Evolutionary conservation across 1,284 basidiomycete species (phyloP).

Genomic region (Tranzscheliella williamsii): DNA sequence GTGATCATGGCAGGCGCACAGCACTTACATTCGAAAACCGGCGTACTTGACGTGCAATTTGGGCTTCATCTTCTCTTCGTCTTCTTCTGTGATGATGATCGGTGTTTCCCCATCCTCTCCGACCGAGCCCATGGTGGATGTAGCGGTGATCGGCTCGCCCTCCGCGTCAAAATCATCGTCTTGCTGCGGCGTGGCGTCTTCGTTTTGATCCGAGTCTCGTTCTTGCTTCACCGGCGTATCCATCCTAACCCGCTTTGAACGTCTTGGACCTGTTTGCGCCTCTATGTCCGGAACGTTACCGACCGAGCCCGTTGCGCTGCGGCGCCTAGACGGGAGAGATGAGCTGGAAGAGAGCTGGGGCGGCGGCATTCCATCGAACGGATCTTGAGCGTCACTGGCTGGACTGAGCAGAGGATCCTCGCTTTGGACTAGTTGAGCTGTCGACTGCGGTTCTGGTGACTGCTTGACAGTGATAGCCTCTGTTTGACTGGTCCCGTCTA

Average conservation of each 20-base stretch:
- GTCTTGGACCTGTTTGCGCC: background rate
- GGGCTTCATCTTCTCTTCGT: conserved; percentile 44
- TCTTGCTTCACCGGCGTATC: conserved; percentile 4
- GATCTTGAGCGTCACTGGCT: background rate
- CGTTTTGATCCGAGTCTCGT: conserved; percentile 15
- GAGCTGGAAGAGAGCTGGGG: background rate
- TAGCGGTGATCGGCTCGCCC: no score
- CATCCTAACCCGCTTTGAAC: conserved; percentile 28
- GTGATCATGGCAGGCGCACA: background rate
- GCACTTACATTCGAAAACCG: conserved; percentile 38
- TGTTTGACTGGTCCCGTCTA: conserved; percentile 1
- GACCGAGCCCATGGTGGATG: no score
- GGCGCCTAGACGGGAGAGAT: no score
- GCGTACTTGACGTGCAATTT: conserved; percentile 36
- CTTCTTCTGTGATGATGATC: conserved; percentile 31
- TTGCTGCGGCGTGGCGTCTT: background rate
- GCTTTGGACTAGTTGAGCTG: no score
- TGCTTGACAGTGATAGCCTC: conserved; percentile 28
- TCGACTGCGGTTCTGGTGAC: conserved; percentile 9
- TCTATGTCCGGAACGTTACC: background rate
- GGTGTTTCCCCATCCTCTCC: conserved; percentile 4
- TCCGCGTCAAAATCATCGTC: conserved; percentile 1
- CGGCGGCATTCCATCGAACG: background rate
- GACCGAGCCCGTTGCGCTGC: background rate
- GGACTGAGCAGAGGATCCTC: no score